Conservation (phyloP, 768 basidiomycete species). For the Tricholoma terreum region DNA sequence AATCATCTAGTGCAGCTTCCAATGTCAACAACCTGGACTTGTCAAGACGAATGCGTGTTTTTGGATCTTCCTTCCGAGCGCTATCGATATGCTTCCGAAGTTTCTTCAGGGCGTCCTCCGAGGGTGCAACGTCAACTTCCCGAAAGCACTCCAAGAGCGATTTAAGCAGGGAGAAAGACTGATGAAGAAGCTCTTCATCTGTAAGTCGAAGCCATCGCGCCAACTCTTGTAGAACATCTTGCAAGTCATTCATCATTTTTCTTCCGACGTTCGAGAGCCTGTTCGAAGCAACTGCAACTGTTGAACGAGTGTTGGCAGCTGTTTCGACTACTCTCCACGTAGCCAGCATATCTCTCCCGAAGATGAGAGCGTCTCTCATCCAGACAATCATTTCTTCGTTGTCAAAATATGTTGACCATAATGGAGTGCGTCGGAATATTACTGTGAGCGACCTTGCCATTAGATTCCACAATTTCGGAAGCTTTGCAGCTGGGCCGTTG, state of each 20-base stretch:
- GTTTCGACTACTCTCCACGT: constrained; percentile 79
- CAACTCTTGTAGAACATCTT: constrained; percentile 75
- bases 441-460: constrained; percentile 79
- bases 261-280: constrained; percentile 61
- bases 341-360: constrained; percentile 81
- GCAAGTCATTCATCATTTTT: constrained; percentile 75
- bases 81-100: constrained; percentile 63
- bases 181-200: constrained; percentile 87
- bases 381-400: constrained; percentile 86
- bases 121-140: constrained; percentile 54
- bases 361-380: constrained; percentile 98
- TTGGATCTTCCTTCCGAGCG: constrained; percentile 44
- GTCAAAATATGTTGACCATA: constrained; percentile 81
- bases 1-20: constrained; percentile 62
- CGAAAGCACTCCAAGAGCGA: constrained; percentile 76
- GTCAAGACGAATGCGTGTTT: constrained; percentile 53
- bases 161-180: constrained; percentile 81
- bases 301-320: constrained; percentile 44
- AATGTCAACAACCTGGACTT: constrained; percentile 59
- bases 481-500: constrained; percentile 44
- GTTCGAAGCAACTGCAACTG: constrained; percentile 27
- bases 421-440: constrained; percentile 81
- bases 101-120: constrained; percentile 55
- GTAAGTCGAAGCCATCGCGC: constrained; percentile 89
- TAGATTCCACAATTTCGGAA: constrained; percentile 75